A percentile compares a stretch with the other conserved stretches of the same genome.
These are phyloP conservation scores for Zygosaccharomyces pseudorouxii DNA, from an alignment of 805 yeast genomes.

Conservation along the genomic window DNA sequence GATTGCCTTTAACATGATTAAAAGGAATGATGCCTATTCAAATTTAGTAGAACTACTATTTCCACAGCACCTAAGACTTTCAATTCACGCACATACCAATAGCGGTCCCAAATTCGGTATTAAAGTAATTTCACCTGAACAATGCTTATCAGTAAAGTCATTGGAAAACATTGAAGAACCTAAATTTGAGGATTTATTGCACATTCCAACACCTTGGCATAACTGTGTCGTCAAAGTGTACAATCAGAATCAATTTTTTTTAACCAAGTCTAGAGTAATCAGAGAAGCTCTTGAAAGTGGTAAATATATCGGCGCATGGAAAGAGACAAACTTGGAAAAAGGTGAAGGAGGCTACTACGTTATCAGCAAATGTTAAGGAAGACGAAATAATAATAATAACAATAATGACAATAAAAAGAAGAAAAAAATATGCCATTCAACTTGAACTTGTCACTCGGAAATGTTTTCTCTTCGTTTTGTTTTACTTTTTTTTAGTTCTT, in stretches of 20 bases:
- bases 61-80: conserved; percentile 55
- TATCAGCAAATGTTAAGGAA: conserved; percentile 6
- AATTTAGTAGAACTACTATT: conserved; percentile 55
- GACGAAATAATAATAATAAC: neutral
- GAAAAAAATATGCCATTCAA: neutral
- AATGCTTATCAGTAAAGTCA: conserved; percentile 45
- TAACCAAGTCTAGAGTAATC: conserved; percentile 38
- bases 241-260: conserved; percentile 35
- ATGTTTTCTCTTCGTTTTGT: neutral
- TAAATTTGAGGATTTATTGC: conserved; percentile 47
- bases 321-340: conserved; percentile 27
- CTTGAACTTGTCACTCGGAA: neutral
- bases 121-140: conserved; percentile 41
- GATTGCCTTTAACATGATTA: conserved; percentile 62
- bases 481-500: neutral
- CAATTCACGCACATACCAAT: conserved; percentile 59
- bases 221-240: conserved; percentile 42
- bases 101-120: conserved; percentile 59
- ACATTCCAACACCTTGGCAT: conserved; percentile 67
- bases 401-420: neutral
- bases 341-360: conserved; percentile 37
- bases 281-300: conserved; percentile 37
- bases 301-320: conserved; percentile 36
- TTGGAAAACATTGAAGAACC: conserved; percentile 41
- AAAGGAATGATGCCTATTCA: conserved; percentile 60